Percentiles rank a stretch among this genome's conserved stretches.
Conservation (phyloP, 768 basidiomycete species). For the Boletus speciosus region DNA sequence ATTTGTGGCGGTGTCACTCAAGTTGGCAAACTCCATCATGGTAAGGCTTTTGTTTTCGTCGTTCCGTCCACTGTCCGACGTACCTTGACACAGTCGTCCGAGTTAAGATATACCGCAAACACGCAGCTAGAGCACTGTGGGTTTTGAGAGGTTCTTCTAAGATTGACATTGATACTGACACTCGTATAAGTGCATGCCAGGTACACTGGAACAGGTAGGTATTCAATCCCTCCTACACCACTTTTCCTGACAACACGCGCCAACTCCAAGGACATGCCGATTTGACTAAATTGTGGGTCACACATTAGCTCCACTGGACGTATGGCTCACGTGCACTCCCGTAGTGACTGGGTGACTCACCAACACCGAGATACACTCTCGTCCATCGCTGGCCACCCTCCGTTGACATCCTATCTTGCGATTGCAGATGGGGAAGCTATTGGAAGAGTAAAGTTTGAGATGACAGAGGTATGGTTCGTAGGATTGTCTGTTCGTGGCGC, state of each 20-base stretch:
- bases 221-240: neutral
- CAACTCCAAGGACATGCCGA: slow-evolving; percentile 80
- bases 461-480: slow-evolving; percentile 72
- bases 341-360: slow-evolving; percentile 95
- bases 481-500: slow-evolving; percentile 18
- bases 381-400: slow-evolving; percentile 88
- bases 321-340: slow-evolving; percentile 12
- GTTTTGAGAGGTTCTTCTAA: slow-evolving; percentile 27
- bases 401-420: slow-evolving; percentile 80
- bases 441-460: slow-evolving; percentile 87
- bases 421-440: slow-evolving; percentile 94
- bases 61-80: neutral
- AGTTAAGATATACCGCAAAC: slow-evolving; percentile 93
- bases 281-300: slow-evolving; percentile 86
- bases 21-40: slow-evolving; percentile 16
- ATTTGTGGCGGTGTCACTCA: slow-evolving; percentile 8
- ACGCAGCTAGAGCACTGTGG: slow-evolving; percentile 92
- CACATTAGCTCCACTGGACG: neutral
- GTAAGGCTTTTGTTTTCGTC: slow-evolving; percentile 2
- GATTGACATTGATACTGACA: slow-evolving; percentile 4
- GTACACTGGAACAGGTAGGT: slow-evolving; percentile 90
- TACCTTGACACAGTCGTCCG: slow-evolving; percentile 60
- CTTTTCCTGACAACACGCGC: slow-evolving; percentile 9
- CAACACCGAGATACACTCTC: slow-evolving; percentile 95
- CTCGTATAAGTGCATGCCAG: slow-evolving; percentile 77